Conservation (phyloP, 805 yeast genomes). For the Wickerhamiella cacticola region DNA sequence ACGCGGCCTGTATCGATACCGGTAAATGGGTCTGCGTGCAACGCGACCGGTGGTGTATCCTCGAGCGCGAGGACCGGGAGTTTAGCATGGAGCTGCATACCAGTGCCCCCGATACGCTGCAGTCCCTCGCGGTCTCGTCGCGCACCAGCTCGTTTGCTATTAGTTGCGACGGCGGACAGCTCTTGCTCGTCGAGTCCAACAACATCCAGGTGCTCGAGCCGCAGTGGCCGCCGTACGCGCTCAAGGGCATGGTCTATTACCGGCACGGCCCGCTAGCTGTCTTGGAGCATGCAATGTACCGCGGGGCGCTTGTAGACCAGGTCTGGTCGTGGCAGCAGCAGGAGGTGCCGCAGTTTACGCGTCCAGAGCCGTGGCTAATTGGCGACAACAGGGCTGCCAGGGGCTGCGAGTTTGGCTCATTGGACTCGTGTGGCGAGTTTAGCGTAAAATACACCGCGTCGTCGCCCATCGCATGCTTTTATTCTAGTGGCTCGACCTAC, state of each 20-base stretch:
- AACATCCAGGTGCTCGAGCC: constrained; percentile 14
- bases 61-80: neutral
- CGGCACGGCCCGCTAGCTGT: neutral
- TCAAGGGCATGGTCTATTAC: constrained; percentile 1
- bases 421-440: neutral
- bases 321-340: constrained; percentile 3
- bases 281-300: neutral
- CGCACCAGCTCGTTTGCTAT: constrained; percentile 1
- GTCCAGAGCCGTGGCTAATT: neutral
- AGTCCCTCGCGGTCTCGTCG: neutral
- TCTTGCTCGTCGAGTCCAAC: constrained; percentile 13
- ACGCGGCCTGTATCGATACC: constrained; percentile 3
- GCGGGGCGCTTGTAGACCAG: neutral
- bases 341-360: neutral
- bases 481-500: neutral
- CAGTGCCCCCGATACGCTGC: constrained; percentile 5
- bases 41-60: constrained; percentile 13
- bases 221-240: constrained; percentile 4
- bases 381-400: neutral
- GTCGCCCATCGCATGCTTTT: neutral
- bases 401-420: neutral
- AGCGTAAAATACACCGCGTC: neutral
- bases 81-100: constrained; percentile 8
- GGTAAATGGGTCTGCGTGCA: constrained; percentile 13
- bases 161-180: constrained; percentile 10